Percentiles rank a stretch among this genome's conserved stretches.
phyloP scores from a whole-genome alignment of 768 basidiomycete genomes.

The Wakefieldia striispora region DNA sequence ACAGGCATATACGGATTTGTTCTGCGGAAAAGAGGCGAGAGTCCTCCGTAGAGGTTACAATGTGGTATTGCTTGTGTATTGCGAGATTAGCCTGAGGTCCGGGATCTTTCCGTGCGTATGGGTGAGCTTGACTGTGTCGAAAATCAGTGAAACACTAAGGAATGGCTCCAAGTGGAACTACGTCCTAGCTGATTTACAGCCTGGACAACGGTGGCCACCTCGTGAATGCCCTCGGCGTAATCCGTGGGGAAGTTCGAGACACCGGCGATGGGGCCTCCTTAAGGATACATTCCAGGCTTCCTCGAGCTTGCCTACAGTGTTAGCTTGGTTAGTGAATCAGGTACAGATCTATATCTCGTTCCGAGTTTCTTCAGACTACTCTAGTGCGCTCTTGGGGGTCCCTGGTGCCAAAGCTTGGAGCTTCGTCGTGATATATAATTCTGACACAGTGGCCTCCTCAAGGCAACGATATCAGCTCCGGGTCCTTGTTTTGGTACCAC shows the following conservation, averaged over 20 bases:
- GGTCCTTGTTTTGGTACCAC: slow-evolving; percentile 55
- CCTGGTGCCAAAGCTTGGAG: slow-evolving; percentile 35
- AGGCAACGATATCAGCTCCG: slow-evolving; percentile 48
- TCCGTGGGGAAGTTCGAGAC: slow-evolving; percentile 53
- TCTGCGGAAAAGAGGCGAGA: slow-evolving; percentile 37
- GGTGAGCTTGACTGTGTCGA: slow-evolving; percentile 48
- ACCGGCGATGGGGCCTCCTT: slow-evolving; percentile 54
- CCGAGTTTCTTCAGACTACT: slow-evolving; percentile 51
- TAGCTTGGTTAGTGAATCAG: slow-evolving; percentile 51
- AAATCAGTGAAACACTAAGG: not conserved
- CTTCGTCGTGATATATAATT: slow-evolving; percentile 65
- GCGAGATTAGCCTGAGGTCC: slow-evolving; percentile 35
- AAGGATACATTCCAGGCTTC: slow-evolving; percentile 66
- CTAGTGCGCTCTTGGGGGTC: slow-evolving; percentile 47
- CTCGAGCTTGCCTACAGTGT: slow-evolving; percentile 42
- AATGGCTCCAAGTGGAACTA: not conserved
- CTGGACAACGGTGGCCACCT: slow-evolving; percentile 43
- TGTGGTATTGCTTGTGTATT: slow-evolving; percentile 34
- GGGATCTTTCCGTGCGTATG: slow-evolving; percentile 46
- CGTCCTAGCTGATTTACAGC: slow-evolving; percentile 49
- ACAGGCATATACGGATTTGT: slow-evolving; percentile 30
- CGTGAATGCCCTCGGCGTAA: slow-evolving; percentile 43
- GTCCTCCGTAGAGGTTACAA: slow-evolving; percentile 39
- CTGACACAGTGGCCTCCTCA: slow-evolving; percentile 53
- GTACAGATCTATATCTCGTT: slow-evolving; percentile 59